Evolutionary conservation across 495 filamentous ascomycete species (phyloP), one percentile per base, ranked within the genome.

Genomic region (Penicillium atrosanguineum): DNA sequence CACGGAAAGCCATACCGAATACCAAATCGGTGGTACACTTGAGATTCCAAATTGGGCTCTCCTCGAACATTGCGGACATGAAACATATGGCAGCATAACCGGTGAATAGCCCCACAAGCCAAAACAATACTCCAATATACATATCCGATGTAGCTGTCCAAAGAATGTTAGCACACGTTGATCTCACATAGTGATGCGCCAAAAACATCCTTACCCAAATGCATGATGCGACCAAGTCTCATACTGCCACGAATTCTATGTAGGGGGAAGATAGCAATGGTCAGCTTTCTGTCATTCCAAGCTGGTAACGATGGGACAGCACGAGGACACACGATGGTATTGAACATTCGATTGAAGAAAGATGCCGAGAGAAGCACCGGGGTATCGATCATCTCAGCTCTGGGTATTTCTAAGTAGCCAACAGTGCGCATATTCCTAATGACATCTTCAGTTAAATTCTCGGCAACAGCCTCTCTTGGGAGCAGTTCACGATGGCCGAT

Each of bases 171-270:
- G 23, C 26, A 48, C 4, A 9, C 15, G 9, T 55, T 44, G 54
- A 21, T n/a, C n/a, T 16, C 18, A 44, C 25, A n/a, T n/a, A n/a
- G n/a, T n/a, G n/a, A n/a, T n/a, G n/a, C n/a, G n/a, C n/a, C n/a
- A n/a, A n/a, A n/a, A n/a, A 4, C 16, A 21, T 8, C 0, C 66
- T 37, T 61, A 74, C 70, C 71, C 67, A 53, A 66, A 74, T 20
- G 64, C 61, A 56, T 67, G 66, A 51, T 75, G 70, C 7, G 63
- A 63, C 70, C 72, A 74, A 16, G 44, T 57, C 31, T 69, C 68
- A 34, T 62, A 70, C 51, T 72, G 55, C 69, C 65, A 71, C 23
- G 65, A 60, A 36, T 70, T 61, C 69, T 74, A 53, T 26, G 15
- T 4, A 28, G n/a, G n/a, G 4, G 26, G 26, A 28, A 44, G 5